Evolutionary conservation across 768 basidiomycete genomes (phyloP), one percentile per base, ranked within the genome.

Genomic region (Lactarius pseudohatsudake): DNA sequence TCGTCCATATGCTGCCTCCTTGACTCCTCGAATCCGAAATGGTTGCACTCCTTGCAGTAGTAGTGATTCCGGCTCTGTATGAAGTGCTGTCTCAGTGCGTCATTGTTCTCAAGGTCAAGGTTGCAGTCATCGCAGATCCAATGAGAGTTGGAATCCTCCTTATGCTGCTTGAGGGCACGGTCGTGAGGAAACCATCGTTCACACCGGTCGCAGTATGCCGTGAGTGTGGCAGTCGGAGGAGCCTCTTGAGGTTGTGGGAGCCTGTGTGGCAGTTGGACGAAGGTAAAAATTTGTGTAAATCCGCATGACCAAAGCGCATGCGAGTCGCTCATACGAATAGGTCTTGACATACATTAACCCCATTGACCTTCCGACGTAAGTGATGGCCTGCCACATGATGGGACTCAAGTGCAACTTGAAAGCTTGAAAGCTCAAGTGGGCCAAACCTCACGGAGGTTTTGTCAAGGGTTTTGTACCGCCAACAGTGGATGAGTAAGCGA

Each of bases 111-210:
- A 40, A 87, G 88, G 68, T 87, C 85, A 10, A 41, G 28, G 0
- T 77, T 59, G 67, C 86, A 89, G 11, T 76, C 71, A 13, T 74
- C 4, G 70, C 88, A 89, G 47, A 77, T 34, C 66, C 82, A 65
- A 65, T 88, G 87, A 18, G 3, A 65, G 34, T 30, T 34, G 11
- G 77, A 77, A 61, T 70, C 61, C 20, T 69, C 55, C 34, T 57
- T 22, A 62, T 77, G 77, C 54, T 77, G 75, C 45, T 67, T 45
- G 18, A 75, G 67, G 2, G 75, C 73, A 18, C 47, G 61, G 4
- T 69, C 15, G 47, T 59, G 57, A 15, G 26, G n/a, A 57, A 77
- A 76, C 22, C 34, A 70, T 8, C 47, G 43, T 2, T 10, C 1
- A 10, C 65, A 66, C 11, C 57, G 65, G 32, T 54, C 47, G 11